phyloP scores from a whole-genome alignment of 2,329 filamentous ascomycete species.

The Beauveria sp. region DNA sequence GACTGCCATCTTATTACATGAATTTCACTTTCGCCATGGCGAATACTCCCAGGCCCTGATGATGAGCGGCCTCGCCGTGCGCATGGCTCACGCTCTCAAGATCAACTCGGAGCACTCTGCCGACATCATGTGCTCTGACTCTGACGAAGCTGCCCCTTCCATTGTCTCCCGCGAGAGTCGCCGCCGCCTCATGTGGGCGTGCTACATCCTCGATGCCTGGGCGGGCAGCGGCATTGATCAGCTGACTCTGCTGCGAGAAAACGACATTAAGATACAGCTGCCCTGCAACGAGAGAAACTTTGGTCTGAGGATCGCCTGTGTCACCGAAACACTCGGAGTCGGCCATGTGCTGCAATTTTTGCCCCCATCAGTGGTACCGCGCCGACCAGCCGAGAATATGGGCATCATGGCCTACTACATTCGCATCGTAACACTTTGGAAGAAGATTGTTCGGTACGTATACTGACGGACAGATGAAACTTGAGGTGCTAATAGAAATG shows the following conservation, averaged over 20 bases:
- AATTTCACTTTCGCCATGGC: constrained; percentile 31
- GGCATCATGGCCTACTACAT: constrained; percentile 37
- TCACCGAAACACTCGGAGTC: constrained; percentile 32
- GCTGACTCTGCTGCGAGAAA: constrained; percentile 30
- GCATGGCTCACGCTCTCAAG: constrained; percentile 34
- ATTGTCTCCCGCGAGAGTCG: constrained; percentile 31
- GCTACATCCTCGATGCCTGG: constrained; percentile 34
- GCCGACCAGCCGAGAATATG: constrained; percentile 33
- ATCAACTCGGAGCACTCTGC: constrained; percentile 30
- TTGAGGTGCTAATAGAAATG: background rate
- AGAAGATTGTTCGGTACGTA: constrained; percentile 27
- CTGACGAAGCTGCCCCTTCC: constrained; percentile 22
- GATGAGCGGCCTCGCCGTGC: constrained; percentile 32
- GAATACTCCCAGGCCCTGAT: constrained; percentile 33
- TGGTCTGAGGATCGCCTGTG: constrained; percentile 31
- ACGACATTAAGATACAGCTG: constrained; percentile 34
- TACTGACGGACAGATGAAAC: background rate
- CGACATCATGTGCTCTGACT: constrained; percentile 30
- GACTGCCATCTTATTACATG: constrained; percentile 31
- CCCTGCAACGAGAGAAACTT: constrained; percentile 34
- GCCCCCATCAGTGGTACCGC: constrained; percentile 30
- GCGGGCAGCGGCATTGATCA: constrained; percentile 32
- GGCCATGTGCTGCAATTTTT: constrained; percentile 33
- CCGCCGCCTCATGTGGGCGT: constrained; percentile 34
- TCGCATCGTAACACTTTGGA: constrained; percentile 33